Evolutionary conservation across 2,329 filamentous ascomycete species (phyloP), one percentile per base, ranked within the genome.

Genomic region (Xylariaceae sp.): DNA sequence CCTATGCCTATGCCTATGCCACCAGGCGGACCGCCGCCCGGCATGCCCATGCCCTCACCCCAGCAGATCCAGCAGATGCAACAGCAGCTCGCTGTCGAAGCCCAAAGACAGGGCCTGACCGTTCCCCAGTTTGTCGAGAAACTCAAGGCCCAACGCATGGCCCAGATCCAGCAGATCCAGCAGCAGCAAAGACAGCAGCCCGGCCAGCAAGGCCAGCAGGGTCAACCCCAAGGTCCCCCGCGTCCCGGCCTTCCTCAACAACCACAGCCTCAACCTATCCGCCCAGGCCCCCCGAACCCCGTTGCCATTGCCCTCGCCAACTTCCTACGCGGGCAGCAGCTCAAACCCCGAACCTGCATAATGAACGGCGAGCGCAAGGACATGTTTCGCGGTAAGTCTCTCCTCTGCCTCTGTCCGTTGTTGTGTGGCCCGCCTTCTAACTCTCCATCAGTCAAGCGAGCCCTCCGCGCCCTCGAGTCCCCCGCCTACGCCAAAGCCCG

Each of bases 341-440:
- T 99, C 59, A 99, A 99, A 80, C 80, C 83, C 16, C 81, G 94
- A 58, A 97, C 92, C 16, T 93, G 89, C 69, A 95, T 99, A 59
- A 82, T 97, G 60, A 92, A 97, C 60, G 94, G 94, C 64, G 92
- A 97, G 79, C 84, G 94, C 65, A 97, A 96, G 75, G 93, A 99
- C 60, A 95, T 99, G 89, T 97, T 99, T 73, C 88, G 87, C 80
- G 91, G 90, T 93, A 77, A 45, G 45, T 49, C 44, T 48, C 22
- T 31, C 17, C 16, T 50, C 9, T 41, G 42, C 43, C 53, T 45
- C 54, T 66, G 53, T 61, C 50, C 6, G 13, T 36, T 18, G 22
- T 28, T 28, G 22, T 28, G 22, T 28, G 22, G n/a, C 22, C 22
- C 18, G 18, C 39, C 9, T 19, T 39, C 49, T 49, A 60, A 59